These are phyloP conservation scores for Phanerochaete carnosa DNA, from an alignment of 768 basidiomycete species.

Conservation along the genomic window DNA sequence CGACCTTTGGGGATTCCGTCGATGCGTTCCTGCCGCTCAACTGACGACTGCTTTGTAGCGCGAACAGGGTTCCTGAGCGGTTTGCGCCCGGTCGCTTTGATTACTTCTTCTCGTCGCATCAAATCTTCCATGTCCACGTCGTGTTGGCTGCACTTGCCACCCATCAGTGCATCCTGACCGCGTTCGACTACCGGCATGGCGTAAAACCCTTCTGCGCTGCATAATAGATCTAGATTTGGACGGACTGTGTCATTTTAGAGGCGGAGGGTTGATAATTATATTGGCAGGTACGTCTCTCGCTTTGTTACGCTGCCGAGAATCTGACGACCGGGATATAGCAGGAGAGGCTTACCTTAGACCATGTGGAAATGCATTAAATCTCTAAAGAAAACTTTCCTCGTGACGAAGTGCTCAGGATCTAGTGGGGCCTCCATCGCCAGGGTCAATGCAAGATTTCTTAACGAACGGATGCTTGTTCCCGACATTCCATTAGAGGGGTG, in stretches of 20 bases:
- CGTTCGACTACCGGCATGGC: conserved; percentile 58
- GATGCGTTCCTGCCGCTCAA: not conserved
- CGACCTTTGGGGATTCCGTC: conserved; percentile 17
- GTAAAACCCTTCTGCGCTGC: conserved; percentile 13
- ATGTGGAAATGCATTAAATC: not conserved
- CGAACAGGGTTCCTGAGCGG: conserved; percentile 78
- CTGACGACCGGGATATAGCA: not conserved
- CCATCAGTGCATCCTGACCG: conserved; percentile 53
- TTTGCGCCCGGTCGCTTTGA: conserved; percentile 77
- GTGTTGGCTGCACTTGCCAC: conserved; percentile 69
- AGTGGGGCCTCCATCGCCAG: not conserved
- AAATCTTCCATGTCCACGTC: conserved; percentile 86
- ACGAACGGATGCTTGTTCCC: not conserved
- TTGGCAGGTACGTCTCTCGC: not conserved
- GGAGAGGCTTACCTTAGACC: not conserved
- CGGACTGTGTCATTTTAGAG: not conserved
- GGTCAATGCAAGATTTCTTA: not conserved
- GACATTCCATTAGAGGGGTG: not conserved
- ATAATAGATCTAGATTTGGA: not conserved
- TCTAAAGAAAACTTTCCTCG: not conserved
- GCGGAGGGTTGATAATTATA: not conserved
- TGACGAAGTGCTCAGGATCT: not conserved
- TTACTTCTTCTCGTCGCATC: conserved; percentile 76
- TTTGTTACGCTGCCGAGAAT: not conserved
- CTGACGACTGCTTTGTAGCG: conserved; percentile 45